Evolutionary conservation across 768 basidiomycete genomes (phyloP), one percentile per base, ranked within the genome.

Genomic region (Tephrocybe sp.): DNA sequence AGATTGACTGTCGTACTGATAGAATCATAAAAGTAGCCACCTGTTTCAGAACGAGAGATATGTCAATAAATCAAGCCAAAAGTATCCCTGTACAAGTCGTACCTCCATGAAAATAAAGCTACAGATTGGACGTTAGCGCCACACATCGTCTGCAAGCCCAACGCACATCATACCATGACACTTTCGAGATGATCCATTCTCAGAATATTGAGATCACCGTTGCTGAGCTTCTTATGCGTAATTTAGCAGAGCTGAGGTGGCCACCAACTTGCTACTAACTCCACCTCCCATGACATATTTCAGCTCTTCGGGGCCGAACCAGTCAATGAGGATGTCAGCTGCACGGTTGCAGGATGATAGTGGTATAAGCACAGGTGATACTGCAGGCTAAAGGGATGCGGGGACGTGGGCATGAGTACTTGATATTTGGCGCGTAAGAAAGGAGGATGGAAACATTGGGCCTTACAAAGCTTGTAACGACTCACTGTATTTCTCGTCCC

Each of bases 201-300:
- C 25, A 70, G 25, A n/a, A 78, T 73, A 30, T 69, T 68, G 36
- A 67, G 59, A 21, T 81, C 75, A 4, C 65, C 63, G 11, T 66
- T 64, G 18, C 64, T 68, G 6, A 74, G 37, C 41, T 71, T 72
- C 30, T 63, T 59, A 4, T 64, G 18, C 65, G 20, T 61, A 57
- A 21, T 69, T 64, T 62, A 53, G 7, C 55, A n/a, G n/a, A n/a
- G n/a, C n/a, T n/a, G n/a, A n/a, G n/a, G n/a, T n/a, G 68, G 6
- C 85, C 85, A 34, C 88, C 76, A 26, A 90, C 83, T 67, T 90
- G 88, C 90, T 89, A 91, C 90, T 89, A 93, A 50, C 83, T 50
- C 81, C 80, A 2, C 89, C 90, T 23, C 90, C 90, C 9, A 88
- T 84, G 12, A 88, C 79, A 24, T 73, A 66, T 61, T 80, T 77